Evolutionary conservation across 805 yeast species (phyloP).

Genomic region (Metschnikowia bowlesiae): DNA sequence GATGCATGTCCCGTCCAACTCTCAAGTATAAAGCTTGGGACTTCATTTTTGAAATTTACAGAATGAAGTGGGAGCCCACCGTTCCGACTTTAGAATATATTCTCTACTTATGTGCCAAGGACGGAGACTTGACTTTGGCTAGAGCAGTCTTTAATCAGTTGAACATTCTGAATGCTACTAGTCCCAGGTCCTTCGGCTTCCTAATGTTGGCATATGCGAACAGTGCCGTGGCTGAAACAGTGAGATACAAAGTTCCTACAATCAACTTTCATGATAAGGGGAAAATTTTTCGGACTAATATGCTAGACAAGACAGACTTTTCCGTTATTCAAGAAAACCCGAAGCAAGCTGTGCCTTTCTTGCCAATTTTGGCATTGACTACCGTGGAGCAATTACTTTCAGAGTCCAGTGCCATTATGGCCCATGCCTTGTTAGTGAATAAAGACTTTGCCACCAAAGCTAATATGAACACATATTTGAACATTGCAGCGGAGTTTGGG

Average conservation of each 20-base stretch:
- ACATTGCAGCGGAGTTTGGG: constrained; percentile 39
- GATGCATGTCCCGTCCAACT: constrained; percentile 53
- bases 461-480: constrained; percentile 49
- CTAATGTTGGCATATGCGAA: constrained; percentile 49
- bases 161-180: constrained; percentile 30
- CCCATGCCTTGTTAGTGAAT: constrained; percentile 41
- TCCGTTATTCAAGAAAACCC: constrained; percentile 7
- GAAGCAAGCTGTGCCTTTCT: constrained; percentile 54
- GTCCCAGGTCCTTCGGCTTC: constrained; percentile 41
- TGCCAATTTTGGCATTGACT: constrained; percentile 51
- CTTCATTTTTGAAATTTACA: constrained; percentile 61
- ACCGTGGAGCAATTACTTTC: constrained; percentile 46
- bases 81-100: constrained; percentile 56
- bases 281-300: constrained; percentile 40
- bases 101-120: constrained; percentile 70
- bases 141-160: constrained; percentile 60
- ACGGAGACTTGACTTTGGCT: constrained; percentile 70
- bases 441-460: constrained; percentile 42
- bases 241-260: constrained; percentile 12
- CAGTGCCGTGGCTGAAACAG: constrained; percentile 18
- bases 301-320: constrained; percentile 41
- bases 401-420: constrained; percentile 78
- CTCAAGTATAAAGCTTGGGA: constrained; percentile 68
- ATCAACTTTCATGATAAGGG: constrained; percentile 45
- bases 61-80: constrained; percentile 39